Evolutionary conservation across 2,329 filamentous ascomycete species (phyloP).

Genomic region (Grosmannia serpens): DNA sequence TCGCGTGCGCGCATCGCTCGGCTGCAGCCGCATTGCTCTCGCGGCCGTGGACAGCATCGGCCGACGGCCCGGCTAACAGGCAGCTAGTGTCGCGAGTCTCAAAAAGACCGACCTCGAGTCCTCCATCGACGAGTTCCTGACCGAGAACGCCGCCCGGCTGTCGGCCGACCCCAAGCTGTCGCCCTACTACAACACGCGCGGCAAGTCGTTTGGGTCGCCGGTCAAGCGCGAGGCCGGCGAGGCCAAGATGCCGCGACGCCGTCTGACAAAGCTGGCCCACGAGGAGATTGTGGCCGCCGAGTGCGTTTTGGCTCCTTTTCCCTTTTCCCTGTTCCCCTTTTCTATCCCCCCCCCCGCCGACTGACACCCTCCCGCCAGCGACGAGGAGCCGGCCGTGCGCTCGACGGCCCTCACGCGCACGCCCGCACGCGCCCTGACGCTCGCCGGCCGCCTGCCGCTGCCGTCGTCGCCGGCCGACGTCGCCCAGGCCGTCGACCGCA

Average conservation of each 20-base stretch:
- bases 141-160: slow-evolving; percentile 55
- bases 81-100: slow-evolving; percentile 50
- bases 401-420: slow-evolving; percentile 21
- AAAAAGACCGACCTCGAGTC: slow-evolving; percentile 73
- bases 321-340: background rate
- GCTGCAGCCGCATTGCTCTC: no score
- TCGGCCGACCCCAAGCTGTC: slow-evolving; percentile 51
- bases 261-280: background rate
- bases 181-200: slow-evolving; percentile 65
- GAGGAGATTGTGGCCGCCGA: slow-evolving; percentile 30
- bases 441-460: slow-evolving; percentile 53
- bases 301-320: slow-evolving; percentile 23
- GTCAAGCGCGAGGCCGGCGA: slow-evolving; percentile 42
- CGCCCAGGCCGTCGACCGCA: slow-evolving; percentile 63
- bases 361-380: background rate
- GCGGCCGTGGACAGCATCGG: no score
- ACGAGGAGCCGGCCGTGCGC: background rate
- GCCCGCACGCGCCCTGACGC: slow-evolving; percentile 33
- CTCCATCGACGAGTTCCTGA: slow-evolving; percentile 61
- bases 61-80: background rate
- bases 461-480: slow-evolving; percentile 73
- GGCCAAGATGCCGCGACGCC: slow-evolving; percentile 24
- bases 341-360: background rate
- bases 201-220: slow-evolving; percentile 46
- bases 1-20: background rate